phyloP scores from a whole-genome alignment of 495 filamentous ascomycete species.

The Podospora pseudopauciseta region DNA sequence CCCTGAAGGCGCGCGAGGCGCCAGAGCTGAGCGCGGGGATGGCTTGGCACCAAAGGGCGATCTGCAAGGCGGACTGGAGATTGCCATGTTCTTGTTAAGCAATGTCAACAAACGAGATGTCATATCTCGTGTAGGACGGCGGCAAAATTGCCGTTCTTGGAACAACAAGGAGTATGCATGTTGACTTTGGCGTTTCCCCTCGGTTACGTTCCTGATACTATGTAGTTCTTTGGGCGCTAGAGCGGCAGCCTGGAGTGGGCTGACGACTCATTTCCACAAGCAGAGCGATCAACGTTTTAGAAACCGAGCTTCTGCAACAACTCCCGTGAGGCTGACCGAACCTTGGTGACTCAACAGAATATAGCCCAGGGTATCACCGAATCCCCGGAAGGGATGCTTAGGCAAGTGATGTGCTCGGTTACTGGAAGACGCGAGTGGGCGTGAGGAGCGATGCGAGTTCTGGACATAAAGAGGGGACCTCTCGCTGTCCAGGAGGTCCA shows the following conservation, averaged over 20 bases:
- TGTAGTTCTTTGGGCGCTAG: not conserved
- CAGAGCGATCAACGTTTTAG: slow-evolving; percentile 17
- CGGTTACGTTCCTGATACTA: not conserved
- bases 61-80: slow-evolving; percentile 16
- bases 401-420: not conserved
- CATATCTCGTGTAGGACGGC: not conserved
- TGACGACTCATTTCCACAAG: slow-evolving; percentile 16
- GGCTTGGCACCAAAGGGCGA: slow-evolving; percentile 12
- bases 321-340: not conserved
- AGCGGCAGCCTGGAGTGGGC: not conserved
- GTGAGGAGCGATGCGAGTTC: not conserved
- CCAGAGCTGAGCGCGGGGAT: slow-evolving; percentile 21
- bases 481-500: not conserved
- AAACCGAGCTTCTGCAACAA: not conserved
- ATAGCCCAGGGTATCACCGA: not conserved
- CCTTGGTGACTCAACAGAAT: not conserved
- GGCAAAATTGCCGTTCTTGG: not conserved
- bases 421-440: not conserved
- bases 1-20: slow-evolving; percentile 9
- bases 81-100: not conserved
- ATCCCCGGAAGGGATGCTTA: too few species aligned
- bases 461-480: not conserved
- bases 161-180: not conserved
- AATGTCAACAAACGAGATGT: not conserved
- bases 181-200: not conserved